These are phyloP conservation scores for Zygnema circumcarinatum DNA, from an alignment of 139 green algal genomes.

Conservation along the genomic window DNA sequence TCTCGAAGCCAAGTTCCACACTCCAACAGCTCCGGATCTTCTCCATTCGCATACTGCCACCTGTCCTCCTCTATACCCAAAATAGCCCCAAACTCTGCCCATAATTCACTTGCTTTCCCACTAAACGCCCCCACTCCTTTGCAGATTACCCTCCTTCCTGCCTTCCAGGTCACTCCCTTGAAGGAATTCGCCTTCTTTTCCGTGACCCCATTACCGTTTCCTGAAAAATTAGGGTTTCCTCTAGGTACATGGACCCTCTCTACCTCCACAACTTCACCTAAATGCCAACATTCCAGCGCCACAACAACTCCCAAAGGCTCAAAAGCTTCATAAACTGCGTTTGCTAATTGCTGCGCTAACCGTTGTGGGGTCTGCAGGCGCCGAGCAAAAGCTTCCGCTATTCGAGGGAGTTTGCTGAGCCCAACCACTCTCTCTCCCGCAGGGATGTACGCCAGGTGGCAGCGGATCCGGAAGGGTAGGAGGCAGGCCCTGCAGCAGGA, in stretches of 20 bases:
- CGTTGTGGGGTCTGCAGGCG: slow-evolving; percentile 70
- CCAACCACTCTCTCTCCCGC: slow-evolving; percentile 68
- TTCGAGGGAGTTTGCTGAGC: slow-evolving; percentile 75
- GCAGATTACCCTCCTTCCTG: not conserved
- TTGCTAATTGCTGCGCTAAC: slow-evolving; percentile 3
- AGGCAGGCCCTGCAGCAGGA: slow-evolving; percentile 77
- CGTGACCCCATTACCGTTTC: not conserved
- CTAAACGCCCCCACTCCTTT: not conserved
- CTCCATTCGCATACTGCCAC: not conserved
- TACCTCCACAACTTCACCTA: not conserved
- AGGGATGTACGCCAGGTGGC: slow-evolving; percentile 93
- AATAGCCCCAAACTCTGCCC: not conserved
- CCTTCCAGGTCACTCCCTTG: not conserved
- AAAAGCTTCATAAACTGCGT: slow-evolving; percentile 27
- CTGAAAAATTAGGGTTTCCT: not conserved
- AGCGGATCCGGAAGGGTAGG: slow-evolving; percentile 89
- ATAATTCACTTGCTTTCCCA: not conserved
- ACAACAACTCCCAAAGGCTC: slow-evolving; percentile 45
- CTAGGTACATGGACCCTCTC: not conserved
- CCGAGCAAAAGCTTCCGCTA: slow-evolving; percentile 75
- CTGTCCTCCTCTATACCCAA: not conserved
- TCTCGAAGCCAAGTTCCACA: not conserved
- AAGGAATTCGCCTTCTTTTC: not conserved
- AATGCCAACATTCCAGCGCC: slow-evolving; percentile 43
- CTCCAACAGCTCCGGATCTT: not conserved